Base-by-base conservation (phyloP, 177 flowering plant genomes). In the Telopea speciosissima region DNA sequence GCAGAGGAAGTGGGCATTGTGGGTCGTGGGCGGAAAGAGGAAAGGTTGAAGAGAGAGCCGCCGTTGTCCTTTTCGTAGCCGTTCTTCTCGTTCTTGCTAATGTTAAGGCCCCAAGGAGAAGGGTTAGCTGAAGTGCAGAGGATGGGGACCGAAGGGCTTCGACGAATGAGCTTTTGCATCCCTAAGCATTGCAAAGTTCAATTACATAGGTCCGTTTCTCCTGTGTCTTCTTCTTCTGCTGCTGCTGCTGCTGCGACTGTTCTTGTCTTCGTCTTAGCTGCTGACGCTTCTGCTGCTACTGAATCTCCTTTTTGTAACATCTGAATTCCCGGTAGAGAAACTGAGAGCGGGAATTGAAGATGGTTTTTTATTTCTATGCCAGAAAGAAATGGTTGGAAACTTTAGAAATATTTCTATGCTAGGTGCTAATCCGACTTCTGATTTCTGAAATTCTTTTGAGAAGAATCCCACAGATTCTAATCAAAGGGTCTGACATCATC, bases 151-250 rank as follows among this genome's bases (percentile, higher is more conserved):
- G 82, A 71, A 62, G 84, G 79, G 80, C 76, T 81, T 75, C 79
- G 63, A 11, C 81, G 77, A 65, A 85, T 36, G 69, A 87, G 76
- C 75, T 82, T 87, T 79, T 87, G 89, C 91, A 87, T 87, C 73
- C 8, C 79, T 77, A 13, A 45, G 82, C 89, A 85, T 87, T 78
- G 83, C n/a, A n/a, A n/a, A n/a, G n/a, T n/a, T n/a, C n/a, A n/a
- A n/a, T n/a, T n/a, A n/a, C 88, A 81, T 62, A 26, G 28, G 5
- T 31, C 33, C 25, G 17, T 17, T 9, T 49, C 19, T 49, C 56
- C 19, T 49, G 2, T 9, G 3, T 3, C 16, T 49, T 3, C 56
- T 49, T 3, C 56, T 49, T 3, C 56, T 49, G 13, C 3, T 3
- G 56, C 56, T 3, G 33, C 5, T n/a, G n/a, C n/a, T n/a, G n/a